Conservation (phyloP, 164 flowering plant genomes). For the Kalanchoe fedtschenkoi region DNA sequence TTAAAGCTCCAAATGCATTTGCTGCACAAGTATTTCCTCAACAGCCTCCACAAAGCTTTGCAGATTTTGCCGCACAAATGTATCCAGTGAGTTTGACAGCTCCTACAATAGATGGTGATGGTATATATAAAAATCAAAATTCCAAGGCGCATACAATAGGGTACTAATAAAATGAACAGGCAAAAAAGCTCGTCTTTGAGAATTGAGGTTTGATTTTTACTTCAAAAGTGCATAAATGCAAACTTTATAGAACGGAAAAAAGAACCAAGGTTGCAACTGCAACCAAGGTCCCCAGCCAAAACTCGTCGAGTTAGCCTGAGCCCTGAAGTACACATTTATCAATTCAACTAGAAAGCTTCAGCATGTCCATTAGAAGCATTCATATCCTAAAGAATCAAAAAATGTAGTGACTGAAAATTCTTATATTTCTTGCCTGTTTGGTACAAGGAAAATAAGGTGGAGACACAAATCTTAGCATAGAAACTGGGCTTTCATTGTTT, state of each 20-base stretch:
- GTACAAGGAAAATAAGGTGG: no score
- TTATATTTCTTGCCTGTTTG: no score
- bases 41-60: conserved; percentile 4
- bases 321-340: no score
- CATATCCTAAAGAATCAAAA: no score
- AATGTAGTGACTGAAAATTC: no score
- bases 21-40: conserved; percentile 6
- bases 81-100: conserved; percentile 1
- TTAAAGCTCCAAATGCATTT: background rate
- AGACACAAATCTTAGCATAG: no score
- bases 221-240: background rate
- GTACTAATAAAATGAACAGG: background rate
- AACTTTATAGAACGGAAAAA: background rate
- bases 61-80: conserved; percentile 1
- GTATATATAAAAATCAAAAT: background rate
- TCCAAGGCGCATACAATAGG: background rate
- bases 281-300: no score
- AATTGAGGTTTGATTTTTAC: no score
- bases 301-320: no score
- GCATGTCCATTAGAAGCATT: no score
- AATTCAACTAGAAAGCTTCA: no score
- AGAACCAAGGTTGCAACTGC: background rate
- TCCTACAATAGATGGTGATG: background rate
- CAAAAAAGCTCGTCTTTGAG: background rate
- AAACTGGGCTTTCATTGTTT: no score